Base-by-base conservation (phyloP, 2,329 filamentous ascomycete species). In the Fusarium bulbicola region DNA sequence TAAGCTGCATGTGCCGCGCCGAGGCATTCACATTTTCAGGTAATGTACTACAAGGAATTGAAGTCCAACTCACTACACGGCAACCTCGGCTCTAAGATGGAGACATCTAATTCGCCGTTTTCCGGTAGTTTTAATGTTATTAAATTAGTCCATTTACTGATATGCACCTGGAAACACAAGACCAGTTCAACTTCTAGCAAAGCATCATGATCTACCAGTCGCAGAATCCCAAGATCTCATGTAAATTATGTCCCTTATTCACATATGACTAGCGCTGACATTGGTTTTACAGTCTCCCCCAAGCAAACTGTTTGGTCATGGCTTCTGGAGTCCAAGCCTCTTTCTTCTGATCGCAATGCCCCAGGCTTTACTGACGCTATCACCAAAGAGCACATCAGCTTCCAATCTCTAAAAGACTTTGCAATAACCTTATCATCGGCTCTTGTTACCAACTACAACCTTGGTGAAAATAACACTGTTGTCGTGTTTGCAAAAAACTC, bases 181-280 rank as follows among this genome's bases (percentile, higher is more conserved):
- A 49, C 28, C 15, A 32, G 4, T 1, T 20, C 5, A 24, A 20
- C 7, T 5, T 50, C 7, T 0, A 34, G 21, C 47, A 0, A 14
- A 34, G 21, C 30, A 50, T 20, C 11, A 50, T 50, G 47, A 50
- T 50, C 16, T 50, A 34, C 16, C 21, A 50, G 12, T 50, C 47
- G 12, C 47, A 50, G 21, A 50, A 50, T 14, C 30, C 21, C 21
- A 50, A 24, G 1, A 50, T 50, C 0, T 34, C 30, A 34, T 34
- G 47, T 50, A 11, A 50, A 24, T 18, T 5, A 6, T 10, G 4
- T 2, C 1, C 11, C 8, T 32, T 7, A 0, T 14, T n/a, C 28
- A 0, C 11, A 5, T 3, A 7, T 14, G 0, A 13, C 14, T 21
- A 12, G 13, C 9, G 37, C 16, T 61, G 1, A 61, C 24, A 5